Evolutionary conservation across 352 stramenopile species (phyloP), one percentile per base, ranked within the genome.

Genomic region (Phytophthora multivora): DNA sequence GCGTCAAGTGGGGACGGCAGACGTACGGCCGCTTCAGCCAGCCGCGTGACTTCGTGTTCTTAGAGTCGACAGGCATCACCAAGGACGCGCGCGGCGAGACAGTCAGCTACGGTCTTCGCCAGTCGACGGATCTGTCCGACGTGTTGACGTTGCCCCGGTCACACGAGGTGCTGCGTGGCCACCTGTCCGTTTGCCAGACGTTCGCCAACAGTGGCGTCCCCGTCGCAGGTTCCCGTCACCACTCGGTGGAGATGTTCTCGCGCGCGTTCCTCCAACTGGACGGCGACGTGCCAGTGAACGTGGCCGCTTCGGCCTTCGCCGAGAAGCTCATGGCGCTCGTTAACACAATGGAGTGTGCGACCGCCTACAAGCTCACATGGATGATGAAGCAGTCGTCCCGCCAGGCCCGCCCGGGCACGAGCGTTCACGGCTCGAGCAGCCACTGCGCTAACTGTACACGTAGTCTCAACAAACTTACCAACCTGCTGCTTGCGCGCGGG

Each of bases 1-100:
- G 63, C 23, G 45, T 87, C 26, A 87, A 87, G 45, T 87, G 77
- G 77, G 64, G 64, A 4, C 51, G 59, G 6, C 69, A 75, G 25
- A 59, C 62, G 5, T 73, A 81, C 38, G 71, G 71, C 15, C 61
- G 66, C 31, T 81, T 86, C 38, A 66, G 60, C 19, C 60, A 75
- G 13, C 39, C 63, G 1, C 77, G 77, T 0, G 77, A 86, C 64
- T 83, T 75, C 40, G 54, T 86, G 40, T 82, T 77, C 40, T 33
- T 86, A n/a, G 77, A 86, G 55, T 66, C 69, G 2, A 78, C 61
- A 25, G 77, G 77, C 33, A 53, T 83, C 23, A 66, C 55, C 23
- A 66, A 60, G 26, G 70, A 83, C 46, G 13, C 68, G 6, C 30
- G 63, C 8, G 76, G 73, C 11, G 33, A 78, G 8, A 33, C 40